Percentiles rank a stretch among this genome's conserved stretches.
phyloP scores from a whole-genome alignment of 805 yeast species.

The Candida taoyuanica region DNA sequence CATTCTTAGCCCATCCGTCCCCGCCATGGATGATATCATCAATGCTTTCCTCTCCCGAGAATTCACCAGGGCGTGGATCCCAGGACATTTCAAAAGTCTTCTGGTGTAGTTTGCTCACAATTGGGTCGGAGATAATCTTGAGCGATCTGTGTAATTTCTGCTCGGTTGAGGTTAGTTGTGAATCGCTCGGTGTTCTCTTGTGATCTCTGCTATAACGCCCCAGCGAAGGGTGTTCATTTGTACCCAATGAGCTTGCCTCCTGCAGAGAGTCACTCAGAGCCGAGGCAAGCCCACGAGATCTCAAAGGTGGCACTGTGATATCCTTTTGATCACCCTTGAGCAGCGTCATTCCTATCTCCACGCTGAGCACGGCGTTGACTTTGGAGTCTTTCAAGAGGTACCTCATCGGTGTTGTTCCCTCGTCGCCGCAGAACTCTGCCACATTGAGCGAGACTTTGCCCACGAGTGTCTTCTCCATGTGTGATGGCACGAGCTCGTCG shows the following conservation, averaged over 20 bases:
- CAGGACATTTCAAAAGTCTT: slow-evolving; percentile 55
- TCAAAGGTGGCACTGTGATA: slow-evolving; percentile 37
- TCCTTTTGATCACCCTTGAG: slow-evolving; percentile 40
- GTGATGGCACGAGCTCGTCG: slow-evolving; percentile 5
- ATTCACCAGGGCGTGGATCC: slow-evolving; percentile 54
- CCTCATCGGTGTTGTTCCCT: slow-evolving; percentile 46
- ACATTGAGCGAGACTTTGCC: slow-evolving; percentile 69
- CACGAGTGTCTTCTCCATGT: slow-evolving; percentile 38
- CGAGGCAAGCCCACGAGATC: slow-evolving; percentile 46
- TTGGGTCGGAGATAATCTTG: slow-evolving; percentile 38
- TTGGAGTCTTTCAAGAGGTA: slow-evolving; percentile 75
- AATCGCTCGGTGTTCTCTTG: slow-evolving; percentile 8
- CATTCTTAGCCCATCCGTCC: slow-evolving; percentile 57
- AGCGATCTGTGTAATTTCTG: slow-evolving; percentile 13
- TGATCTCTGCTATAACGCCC: slow-evolving; percentile 7
- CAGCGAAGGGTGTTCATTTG: slow-evolving; percentile 5
- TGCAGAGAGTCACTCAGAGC: slow-evolving; percentile 26
- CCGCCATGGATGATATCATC: slow-evolving; percentile 73
- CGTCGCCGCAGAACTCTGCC: slow-evolving; percentile 58
- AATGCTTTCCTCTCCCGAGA: slow-evolving; percentile 65
- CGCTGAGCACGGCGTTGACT: slow-evolving; percentile 71
- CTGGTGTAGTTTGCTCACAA: slow-evolving; percentile 45
- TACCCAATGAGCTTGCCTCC: slow-evolving; percentile 12
- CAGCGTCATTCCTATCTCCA: slow-evolving; percentile 49
- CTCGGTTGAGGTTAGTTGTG: slow-evolving; percentile 9